phyloP scores from a whole-genome alignment of 352 stramenopile genomes.

The Thraustotheca clavata region DNA sequence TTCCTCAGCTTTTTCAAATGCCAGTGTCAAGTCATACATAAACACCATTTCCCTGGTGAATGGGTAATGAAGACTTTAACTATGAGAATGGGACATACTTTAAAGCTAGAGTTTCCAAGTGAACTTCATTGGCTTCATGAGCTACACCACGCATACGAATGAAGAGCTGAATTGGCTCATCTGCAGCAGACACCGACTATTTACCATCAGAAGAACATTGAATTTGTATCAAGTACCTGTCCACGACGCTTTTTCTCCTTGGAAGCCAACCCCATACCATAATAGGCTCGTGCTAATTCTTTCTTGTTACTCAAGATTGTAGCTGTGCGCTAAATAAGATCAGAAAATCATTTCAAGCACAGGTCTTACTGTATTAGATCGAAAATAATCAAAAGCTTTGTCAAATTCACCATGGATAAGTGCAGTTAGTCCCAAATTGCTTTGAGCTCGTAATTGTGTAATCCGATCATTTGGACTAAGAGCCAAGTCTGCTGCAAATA shows the following conservation, averaged over 20 bases:
- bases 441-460: conserved; percentile 10
- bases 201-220: not conserved
- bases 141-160: not conserved
- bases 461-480: not conserved
- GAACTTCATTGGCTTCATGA: not conserved
- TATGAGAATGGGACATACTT: conserved; percentile 5
- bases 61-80: not conserved
- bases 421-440: conserved; percentile 2
- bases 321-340: not conserved
- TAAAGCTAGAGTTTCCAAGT: not conserved
- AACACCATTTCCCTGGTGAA: not conserved
- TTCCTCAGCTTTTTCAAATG: conserved; percentile 11
- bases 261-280: conserved; percentile 12
- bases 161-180: conserved; percentile 16
- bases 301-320: conserved; percentile 3
- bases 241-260: conserved; percentile 16
- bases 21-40: not conserved
- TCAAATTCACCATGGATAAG: conserved; percentile 8
- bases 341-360: not conserved
- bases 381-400: conserved; percentile 10
- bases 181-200: not conserved
- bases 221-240: not conserved
- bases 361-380: conserved; percentile 3
- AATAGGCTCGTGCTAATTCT: conserved; percentile 11
- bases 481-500: conserved; percentile 9